Evolutionary conservation across 192 early-diverging fungal species (phyloP), one percentile per base, ranked within the genome.

Genomic region (Spizellomyces punctatus): DNA sequence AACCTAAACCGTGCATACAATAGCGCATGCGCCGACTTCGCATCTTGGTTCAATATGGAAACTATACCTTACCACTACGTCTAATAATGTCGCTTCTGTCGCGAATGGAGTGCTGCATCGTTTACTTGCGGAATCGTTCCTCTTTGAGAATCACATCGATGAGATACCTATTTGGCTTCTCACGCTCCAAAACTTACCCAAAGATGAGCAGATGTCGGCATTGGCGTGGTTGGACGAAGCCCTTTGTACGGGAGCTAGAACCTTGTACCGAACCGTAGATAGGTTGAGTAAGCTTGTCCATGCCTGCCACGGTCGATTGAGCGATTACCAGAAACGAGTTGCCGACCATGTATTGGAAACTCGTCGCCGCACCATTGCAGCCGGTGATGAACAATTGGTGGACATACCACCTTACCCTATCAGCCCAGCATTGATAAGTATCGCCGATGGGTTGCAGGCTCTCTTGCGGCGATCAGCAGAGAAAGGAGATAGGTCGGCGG

Each of bases 201-300:
- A 69, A 14, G 63, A 56, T 46, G 68, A 79, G 7, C 83, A 81
- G 47, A 61, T 49, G 46, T 22, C 63, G 2, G 74, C 89, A 7
- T 66, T 93, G 22, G 61, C 82, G n/a, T 93, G 88, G 72, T 67
- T 93, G 16, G 89, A 91, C 64, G 84, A 86, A 64, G 87, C 88
- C 63, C 79, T 91, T 48, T 78, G 71, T 62, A 79, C 84, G 12
- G 89, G 84, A 58, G 69, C 82, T 6, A 82, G 85, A 42, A 75
- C 78, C 14, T 87, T 89, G 52, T 89, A 88, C 71, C 80, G 83
- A 56, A 82, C 87, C 63, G 85, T 90, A 42, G 91, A 92, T 70
- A 76, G 84, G 42, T 69, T 85, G 10, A 67, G 60, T 8, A 57
- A 75, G 14, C 61, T 90, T 5, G 47, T 77, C 42, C 62, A 65